These are phyloP conservation scores for Leccinum ponderosum DNA, from an alignment of 1,284 basidiomycete genomes.

Conservation along the genomic window DNA sequence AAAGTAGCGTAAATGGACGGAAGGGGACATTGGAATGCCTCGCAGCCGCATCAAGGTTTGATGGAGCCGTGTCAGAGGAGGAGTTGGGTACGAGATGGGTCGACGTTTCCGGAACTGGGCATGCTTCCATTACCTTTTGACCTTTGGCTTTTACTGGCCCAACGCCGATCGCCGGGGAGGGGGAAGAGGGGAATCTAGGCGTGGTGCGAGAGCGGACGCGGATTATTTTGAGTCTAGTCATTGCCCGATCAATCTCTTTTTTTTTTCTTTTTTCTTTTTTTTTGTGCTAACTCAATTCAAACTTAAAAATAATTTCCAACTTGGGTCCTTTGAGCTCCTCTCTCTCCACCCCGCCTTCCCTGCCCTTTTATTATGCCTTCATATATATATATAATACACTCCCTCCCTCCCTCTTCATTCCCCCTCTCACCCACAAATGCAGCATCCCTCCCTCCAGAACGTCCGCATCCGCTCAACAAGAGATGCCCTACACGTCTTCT, in stretches of 20 bases:
- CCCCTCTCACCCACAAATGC: conserved; percentile 41
- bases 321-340: conserved; percentile 11
- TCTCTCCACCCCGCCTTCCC: conserved; percentile 22
- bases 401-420: conserved; percentile 8
- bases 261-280: neutral
- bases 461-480: conserved; percentile 74
- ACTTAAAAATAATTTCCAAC: conserved; percentile 34
- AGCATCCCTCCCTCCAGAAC: conserved; percentile 71
- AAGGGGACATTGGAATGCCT: conserved; percentile 8
- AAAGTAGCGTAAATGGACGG: conserved; percentile 8
- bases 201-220: neutral
- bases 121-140: conserved; percentile 23
- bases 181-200: neutral
- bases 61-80: conserved; percentile 15
- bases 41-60: conserved; percentile 29
- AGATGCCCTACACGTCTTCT: conserved; percentile 77
- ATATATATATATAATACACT: conserved; percentile 28
- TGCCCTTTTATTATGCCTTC: conserved; percentile 7
- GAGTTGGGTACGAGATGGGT: neutral
- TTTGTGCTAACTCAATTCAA: conserved; percentile 39
- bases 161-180: conserved; percentile 22
- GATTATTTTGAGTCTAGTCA: neutral
- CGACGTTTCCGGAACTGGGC: conserved; percentile 8
- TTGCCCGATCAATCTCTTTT: neutral
- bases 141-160: conserved; percentile 16